Percentiles rank a stretch among this genome's conserved stretches.
Evolutionary conservation across 306 rosid genomes (phyloP).

Genomic region (Ziziphus jujuba): DNA sequence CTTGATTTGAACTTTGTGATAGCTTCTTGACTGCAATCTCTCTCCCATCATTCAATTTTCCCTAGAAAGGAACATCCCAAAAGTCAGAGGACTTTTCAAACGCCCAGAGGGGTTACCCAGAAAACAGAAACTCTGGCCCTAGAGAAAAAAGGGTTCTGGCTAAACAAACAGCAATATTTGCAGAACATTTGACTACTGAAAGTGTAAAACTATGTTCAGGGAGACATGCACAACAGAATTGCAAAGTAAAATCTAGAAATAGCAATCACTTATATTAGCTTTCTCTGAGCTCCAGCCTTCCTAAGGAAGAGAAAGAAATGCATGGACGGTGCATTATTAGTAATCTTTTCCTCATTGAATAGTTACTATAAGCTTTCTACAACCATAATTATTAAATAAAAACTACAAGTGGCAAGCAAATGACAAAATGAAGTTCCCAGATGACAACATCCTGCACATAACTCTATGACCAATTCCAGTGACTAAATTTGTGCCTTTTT

Average conservation of each 20-base stretch:
- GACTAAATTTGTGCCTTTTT: background rate
- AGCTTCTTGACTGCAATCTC: constrained; percentile 89
- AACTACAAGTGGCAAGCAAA: background rate
- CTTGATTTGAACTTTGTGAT: constrained; percentile 79
- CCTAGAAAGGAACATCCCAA: constrained; percentile 37
- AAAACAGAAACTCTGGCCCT: constrained; percentile 2
- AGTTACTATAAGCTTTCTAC: background rate
- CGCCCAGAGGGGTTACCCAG: background rate
- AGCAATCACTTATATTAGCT: background rate
- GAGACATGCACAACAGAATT: background rate
- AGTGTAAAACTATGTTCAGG: background rate
- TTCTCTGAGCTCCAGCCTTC: constrained; percentile 11
- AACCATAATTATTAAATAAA: no score
- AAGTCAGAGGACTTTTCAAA: constrained; percentile 15
- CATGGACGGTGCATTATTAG: background rate
- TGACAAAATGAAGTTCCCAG: constrained; percentile 2
- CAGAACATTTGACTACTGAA: background rate
- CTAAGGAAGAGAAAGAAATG: background rate
- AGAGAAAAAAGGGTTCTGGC: background rate
- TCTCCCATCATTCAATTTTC: constrained; percentile 80
- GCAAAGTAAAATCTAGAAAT: background rate
- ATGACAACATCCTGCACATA: background rate
- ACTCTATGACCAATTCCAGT: background rate
- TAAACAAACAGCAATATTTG: background rate
- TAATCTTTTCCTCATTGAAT: background rate